These are phyloP conservation scores for Solanum hybrid DNA, from an alignment of 305 asterid species.

Conservation along the genomic window DNA sequence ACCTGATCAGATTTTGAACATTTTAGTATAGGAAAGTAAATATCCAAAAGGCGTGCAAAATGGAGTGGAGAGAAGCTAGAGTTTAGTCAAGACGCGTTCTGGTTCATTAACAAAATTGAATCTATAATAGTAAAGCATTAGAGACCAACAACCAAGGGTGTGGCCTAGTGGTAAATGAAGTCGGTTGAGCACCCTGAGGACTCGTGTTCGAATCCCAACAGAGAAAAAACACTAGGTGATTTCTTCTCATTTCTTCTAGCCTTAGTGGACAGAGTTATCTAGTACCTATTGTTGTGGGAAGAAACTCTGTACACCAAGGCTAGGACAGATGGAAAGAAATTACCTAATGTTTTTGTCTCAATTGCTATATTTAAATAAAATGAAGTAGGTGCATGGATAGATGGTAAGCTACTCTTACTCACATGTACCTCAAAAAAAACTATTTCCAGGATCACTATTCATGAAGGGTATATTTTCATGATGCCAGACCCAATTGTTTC, in stretches of 20 bases:
- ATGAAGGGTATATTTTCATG: neutral
- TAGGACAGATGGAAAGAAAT: neutral
- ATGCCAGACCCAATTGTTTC: neutral
- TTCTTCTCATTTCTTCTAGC: neutral
- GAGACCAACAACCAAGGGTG: neutral
- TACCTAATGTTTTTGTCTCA: neutral
- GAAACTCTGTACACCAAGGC: neutral
- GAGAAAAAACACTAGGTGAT: neutral
- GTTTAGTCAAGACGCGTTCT: neutral
- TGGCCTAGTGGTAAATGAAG: neutral
- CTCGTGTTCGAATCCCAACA: neutral
- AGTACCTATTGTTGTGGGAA: neutral
- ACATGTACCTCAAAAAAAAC: neutral
- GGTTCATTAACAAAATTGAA: neutral
- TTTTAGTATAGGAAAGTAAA: neutral
- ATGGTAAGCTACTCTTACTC: neutral
- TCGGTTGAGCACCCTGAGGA: neutral
- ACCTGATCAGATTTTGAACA: neutral
- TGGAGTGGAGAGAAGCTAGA: neutral
- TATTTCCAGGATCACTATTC: neutral
- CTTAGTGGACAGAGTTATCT: neutral
- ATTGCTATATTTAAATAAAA: neutral
- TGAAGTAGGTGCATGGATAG: neutral
- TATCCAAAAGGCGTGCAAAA: neutral
- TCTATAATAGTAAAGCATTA: neutral